These are phyloP conservation scores for Cladophialophora bantiana DNA, from an alignment of 2,329 filamentous ascomycete genomes.

Conservation along the genomic window DNA sequence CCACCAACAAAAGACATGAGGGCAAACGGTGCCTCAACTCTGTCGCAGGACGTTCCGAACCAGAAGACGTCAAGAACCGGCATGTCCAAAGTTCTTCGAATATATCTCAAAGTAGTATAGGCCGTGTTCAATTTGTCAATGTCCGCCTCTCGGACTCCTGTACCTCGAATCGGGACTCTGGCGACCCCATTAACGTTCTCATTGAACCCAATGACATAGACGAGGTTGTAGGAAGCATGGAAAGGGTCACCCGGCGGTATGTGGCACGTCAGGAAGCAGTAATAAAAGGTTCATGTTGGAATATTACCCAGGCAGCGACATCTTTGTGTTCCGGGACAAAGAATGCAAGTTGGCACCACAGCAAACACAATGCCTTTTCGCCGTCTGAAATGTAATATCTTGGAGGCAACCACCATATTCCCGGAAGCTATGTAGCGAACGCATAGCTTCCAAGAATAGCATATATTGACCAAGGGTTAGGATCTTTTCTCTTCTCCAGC, in stretches of 20 bases:
- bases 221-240: not conserved
- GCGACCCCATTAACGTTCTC: not conserved
- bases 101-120: not conserved
- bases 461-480: conserved; percentile 39
- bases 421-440: conserved; percentile 32
- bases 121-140: conserved; percentile 4
- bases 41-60: not conserved
- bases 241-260: not conserved
- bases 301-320: no score
- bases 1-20: not conserved
- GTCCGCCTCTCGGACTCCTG: not conserved
- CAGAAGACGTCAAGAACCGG: not conserved
- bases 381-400: not conserved
- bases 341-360: not conserved
- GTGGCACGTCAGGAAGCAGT: not conserved
- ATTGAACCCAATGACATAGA: not conserved
- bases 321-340: not conserved
- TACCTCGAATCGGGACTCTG: not conserved
- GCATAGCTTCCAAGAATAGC: conserved; percentile 42
- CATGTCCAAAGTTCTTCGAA: not conserved
- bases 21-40: not conserved
- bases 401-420: not conserved
- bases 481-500: conserved; percentile 27
- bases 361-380: no score
- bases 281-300: no score